phyloP scores from a whole-genome alignment of 2,329 filamentous ascomycete genomes.

The Cadophora gregata region DNA sequence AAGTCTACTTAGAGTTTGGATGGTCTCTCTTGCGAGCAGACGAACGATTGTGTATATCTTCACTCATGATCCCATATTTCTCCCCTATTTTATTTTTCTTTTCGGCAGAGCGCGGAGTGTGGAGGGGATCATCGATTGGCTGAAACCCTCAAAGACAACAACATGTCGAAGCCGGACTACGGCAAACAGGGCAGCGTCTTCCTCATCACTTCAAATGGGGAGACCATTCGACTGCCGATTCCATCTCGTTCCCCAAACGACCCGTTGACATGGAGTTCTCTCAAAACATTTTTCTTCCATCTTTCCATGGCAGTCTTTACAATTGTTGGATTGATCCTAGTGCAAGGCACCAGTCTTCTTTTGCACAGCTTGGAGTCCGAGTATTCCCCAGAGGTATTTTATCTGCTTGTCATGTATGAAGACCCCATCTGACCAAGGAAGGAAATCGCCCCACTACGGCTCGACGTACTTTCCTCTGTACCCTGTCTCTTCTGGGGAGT shows the following conservation, averaged over 20 bases:
- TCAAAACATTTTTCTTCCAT: conserved; percentile 34
- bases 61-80: neutral
- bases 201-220: conserved; percentile 44
- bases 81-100: too few relatives aligned
- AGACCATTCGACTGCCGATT: conserved; percentile 44
- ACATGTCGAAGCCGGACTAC: conserved; percentile 3
- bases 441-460: conserved; percentile 38
- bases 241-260: conserved; percentile 43
- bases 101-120: neutral
- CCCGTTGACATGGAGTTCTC: conserved; percentile 42
- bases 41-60: conserved; percentile 4
- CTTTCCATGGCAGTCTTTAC: conserved; percentile 33
- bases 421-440: conserved; percentile 11
- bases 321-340: conserved; percentile 34
- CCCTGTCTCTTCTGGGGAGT: conserved; percentile 46
- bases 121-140: neutral
- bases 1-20: neutral
- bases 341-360: conserved; percentile 38
- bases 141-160: neutral
- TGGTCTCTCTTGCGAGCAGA: neutral
- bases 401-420: neutral
- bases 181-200: conserved; percentile 37
- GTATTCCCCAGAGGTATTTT: conserved; percentile 35
- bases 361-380: conserved; percentile 31
- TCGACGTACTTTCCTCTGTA: conserved; percentile 40